phyloP scores from a whole-genome alignment of 495 filamentous ascomycete species.

The Penicillium taxi region DNA sequence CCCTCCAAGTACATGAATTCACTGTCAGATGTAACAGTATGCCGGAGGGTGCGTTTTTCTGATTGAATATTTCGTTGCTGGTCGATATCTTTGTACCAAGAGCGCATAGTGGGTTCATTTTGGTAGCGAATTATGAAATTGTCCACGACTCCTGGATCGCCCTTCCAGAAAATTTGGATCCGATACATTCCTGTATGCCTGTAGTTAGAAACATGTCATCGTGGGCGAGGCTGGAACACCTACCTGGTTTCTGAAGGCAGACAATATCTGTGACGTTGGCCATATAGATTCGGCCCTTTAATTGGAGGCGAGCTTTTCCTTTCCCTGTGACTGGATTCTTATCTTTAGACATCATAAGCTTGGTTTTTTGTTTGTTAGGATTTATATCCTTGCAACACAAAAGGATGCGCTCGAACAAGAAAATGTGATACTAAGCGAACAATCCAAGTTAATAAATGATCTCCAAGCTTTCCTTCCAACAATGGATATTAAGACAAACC shows the following conservation, averaged over 20 bases:
- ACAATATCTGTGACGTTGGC: slow-evolving; percentile 95
- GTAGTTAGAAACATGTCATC: not conserved
- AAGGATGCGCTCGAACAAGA: slow-evolving; percentile 90
- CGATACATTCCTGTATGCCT: slow-evolving; percentile 70
- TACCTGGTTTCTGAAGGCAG: slow-evolving; percentile 76
- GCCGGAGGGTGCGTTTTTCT: slow-evolving; percentile 41
- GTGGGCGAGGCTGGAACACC: slow-evolving; percentile 9
- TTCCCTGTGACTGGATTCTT: slow-evolving; percentile 66
- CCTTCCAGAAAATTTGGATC: slow-evolving; percentile 98
- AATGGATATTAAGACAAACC: slow-evolving; percentile 46
- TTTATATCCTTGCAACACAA: slow-evolving; percentile 96
- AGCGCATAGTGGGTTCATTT: slow-evolving; percentile 86
- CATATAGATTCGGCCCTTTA: slow-evolving; percentile 98
- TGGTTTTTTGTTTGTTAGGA: slow-evolving; percentile 74
- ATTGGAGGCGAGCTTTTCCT: slow-evolving; percentile 71
- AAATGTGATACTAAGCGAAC: slow-evolving; percentile 77
- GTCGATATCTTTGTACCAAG: slow-evolving; percentile 64
- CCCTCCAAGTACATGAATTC: slow-evolving; percentile 75
- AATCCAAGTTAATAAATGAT: slow-evolving; percentile 6
- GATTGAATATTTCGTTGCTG: slow-evolving; percentile 38
- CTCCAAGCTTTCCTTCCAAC: not conserved
- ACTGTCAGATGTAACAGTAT: slow-evolving; percentile 54
- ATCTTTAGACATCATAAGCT: slow-evolving; percentile 53
- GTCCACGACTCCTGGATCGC: slow-evolving; percentile 89
- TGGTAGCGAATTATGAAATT: slow-evolving; percentile 90